These are phyloP conservation scores for Phialocephala subalpina DNA, from an alignment of 2,329 filamentous ascomycete genomes.

Conservation along the genomic window DNA sequence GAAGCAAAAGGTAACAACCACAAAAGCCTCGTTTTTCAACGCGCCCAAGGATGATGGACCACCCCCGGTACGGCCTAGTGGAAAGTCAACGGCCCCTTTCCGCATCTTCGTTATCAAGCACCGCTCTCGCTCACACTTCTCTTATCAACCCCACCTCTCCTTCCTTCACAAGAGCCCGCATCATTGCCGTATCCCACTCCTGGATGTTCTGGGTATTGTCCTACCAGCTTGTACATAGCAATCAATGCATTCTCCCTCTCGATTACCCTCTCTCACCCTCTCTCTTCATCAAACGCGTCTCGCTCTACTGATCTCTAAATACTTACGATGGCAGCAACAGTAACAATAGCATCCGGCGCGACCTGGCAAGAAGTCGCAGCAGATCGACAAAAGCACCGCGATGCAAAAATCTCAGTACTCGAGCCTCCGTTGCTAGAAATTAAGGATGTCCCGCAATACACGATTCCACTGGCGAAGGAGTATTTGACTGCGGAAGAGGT, in stretches of 20 bases:
- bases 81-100: background rate
- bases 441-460: conserved; percentile 51
- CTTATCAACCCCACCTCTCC: conserved; percentile 5
- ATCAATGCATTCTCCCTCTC: conserved; percentile 14
- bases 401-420: conserved; percentile 52
- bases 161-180: background rate
- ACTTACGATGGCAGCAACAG: conserved; percentile 37
- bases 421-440: conserved; percentile 49
- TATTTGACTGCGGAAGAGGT: conserved; percentile 56
- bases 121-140: background rate
- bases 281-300: background rate
- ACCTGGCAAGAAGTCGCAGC: conserved; percentile 57
- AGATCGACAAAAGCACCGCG: conserved; percentile 54
- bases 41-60: background rate
- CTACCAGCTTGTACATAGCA: conserved; percentile 20
- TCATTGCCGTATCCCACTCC: conserved; percentile 7
- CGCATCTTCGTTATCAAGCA: background rate
- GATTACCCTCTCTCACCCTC: background rate
- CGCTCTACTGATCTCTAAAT: background rate
- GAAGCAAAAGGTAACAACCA: too few relatives aligned
- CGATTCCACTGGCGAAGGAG: conserved; percentile 53
- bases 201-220: conserved; percentile 1
- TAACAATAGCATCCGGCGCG: conserved; percentile 42
- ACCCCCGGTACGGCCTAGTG: background rate
- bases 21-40: background rate